Conservation (phyloP, 176 grass and related monocot genomes). For the Areca catechu region DNA sequence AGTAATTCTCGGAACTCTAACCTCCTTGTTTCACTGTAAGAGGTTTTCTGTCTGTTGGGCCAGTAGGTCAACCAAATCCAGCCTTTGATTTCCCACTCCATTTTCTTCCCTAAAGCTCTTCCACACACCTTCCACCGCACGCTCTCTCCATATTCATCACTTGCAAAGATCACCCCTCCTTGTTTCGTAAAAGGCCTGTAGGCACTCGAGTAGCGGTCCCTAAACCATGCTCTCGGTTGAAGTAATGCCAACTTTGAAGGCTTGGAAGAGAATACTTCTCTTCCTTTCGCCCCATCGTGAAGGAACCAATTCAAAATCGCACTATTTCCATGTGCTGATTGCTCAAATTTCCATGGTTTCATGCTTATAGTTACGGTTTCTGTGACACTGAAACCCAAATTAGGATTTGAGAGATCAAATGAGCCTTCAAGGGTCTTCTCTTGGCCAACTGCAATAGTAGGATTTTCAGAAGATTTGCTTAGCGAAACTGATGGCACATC, state of each 20-base stretch:
- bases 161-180: slow-evolving; percentile 59
- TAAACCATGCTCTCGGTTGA: slow-evolving; percentile 69
- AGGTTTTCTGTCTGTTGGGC: slow-evolving; percentile 85
- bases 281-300: slow-evolving; percentile 66
- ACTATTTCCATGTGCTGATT: slow-evolving; percentile 51
- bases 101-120: slow-evolving; percentile 38
- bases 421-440: slow-evolving; percentile 62
- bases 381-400: slow-evolving; percentile 45
- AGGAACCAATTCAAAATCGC: slow-evolving; percentile 63
- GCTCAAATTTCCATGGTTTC: slow-evolving; percentile 96
- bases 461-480: slow-evolving; percentile 77
- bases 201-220: slow-evolving; percentile 56
- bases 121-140: slow-evolving; percentile 71
- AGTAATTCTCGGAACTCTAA: slow-evolving; percentile 69
- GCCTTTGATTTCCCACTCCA: slow-evolving; percentile 70
- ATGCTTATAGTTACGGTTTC: slow-evolving; percentile 61
- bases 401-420: slow-evolving; percentile 56
- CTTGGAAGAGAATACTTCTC: slow-evolving; percentile 58
- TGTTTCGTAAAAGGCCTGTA: slow-evolving; percentile 75
- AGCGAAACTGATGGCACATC: slow-evolving; percentile 59
- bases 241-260: slow-evolving; percentile 67
- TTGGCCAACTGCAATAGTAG: slow-evolving; percentile 44
- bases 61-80: slow-evolving; percentile 88
- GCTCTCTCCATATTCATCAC: slow-evolving; percentile 84
- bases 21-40: slow-evolving; percentile 59